Percentiles rank a stretch among this genome's conserved stretches.
phyloP scores from a whole-genome alignment of 768 basidiomycete genomes.

The Xanthoconium purpureum region DNA sequence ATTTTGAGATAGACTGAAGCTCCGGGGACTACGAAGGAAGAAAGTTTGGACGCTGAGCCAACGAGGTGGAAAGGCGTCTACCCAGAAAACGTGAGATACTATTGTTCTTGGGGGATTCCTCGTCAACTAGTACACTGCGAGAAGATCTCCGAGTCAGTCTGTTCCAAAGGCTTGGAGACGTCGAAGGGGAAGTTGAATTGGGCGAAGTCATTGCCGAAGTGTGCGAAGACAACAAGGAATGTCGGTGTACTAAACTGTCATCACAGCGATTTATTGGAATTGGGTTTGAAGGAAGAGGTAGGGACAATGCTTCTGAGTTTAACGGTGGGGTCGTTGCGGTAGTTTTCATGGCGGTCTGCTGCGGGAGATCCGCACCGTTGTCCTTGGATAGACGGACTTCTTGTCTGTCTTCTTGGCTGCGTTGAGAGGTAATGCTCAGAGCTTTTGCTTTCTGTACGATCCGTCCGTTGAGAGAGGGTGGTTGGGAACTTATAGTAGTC shows the following conservation, averaged over 20 bases:
- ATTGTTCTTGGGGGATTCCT: constrained; percentile 14
- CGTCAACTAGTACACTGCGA: constrained; percentile 8
- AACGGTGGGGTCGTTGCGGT: neutral
- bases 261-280: constrained; percentile 2
- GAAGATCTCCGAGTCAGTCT: constrained; percentile 20
- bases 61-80: constrained; percentile 9
- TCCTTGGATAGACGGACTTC: constrained; percentile 7
- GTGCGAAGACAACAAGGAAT: constrained; percentile 2
- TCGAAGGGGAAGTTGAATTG: constrained; percentile 3
- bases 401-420: constrained; percentile 2
- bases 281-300: neutral
- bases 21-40: neutral
- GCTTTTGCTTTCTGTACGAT: constrained; percentile 1
- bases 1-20: neutral
- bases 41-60: constrained; percentile 2
- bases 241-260: neutral
- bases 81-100: constrained; percentile 24
- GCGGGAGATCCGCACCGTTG: neutral
- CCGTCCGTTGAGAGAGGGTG: constrained; percentile 8
- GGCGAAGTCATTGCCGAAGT: neutral
- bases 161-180: constrained; percentile 23
- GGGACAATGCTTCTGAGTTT: neutral
- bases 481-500: constrained; percentile 42
- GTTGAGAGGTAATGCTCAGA: constrained; percentile 4
- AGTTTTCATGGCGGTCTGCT: neutral